Base-by-base conservation (phyloP, 495 filamentous ascomycete species). In the Hypomontagnella submonticulosa region DNA sequence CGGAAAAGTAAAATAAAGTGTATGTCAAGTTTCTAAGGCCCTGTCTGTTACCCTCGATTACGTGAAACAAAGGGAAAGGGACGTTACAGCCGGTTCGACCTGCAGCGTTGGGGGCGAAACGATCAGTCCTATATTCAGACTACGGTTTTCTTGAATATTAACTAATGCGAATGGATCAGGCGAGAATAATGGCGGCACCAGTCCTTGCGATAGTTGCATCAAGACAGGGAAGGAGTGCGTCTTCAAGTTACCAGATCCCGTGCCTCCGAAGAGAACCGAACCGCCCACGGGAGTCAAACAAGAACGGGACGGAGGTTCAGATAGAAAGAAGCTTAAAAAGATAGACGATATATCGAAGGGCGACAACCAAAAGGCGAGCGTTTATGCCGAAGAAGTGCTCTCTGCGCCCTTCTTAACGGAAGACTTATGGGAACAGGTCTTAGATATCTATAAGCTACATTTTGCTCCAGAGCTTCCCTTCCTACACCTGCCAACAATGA, bases 391-490 rank as follows among this genome's bases (percentile, higher is more conserved):
- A 48, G 79, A 85, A 57, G 75, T 83, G 13, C 71, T 85, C 57
- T 80, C 82, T 38, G 79, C 79, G 20, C 69, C 79, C 0, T 81
- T 89, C 50, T 79, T 91, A 27, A 89, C 87, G n/a, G 80, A 86
- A 33, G 85, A 90, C 54, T 77, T 89, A 3, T 92, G 88, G 88
- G 85, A 86, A 63, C 84, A 87, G 54, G 73, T 92, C 62, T 90
- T 92, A 65, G 90, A 93, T 61, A 84, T 92, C 46, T 96, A 92
- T 73, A 88, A 92, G 76, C 80, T 90, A 12, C 90, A 96, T 73
- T 94, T 89, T 71, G 89, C 90, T 0, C 89, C 91, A 0, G 87
- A 93, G 47, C 81, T 96, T 46, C 91, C 92, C 2, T 96, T 96
- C 72, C 79, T 96, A 13, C 90, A 95, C 67, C 82, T 90, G 11